Evolutionary conservation across 1,139 yeast genomes (phyloP).

Genomic region (Pichia cactophila): DNA sequence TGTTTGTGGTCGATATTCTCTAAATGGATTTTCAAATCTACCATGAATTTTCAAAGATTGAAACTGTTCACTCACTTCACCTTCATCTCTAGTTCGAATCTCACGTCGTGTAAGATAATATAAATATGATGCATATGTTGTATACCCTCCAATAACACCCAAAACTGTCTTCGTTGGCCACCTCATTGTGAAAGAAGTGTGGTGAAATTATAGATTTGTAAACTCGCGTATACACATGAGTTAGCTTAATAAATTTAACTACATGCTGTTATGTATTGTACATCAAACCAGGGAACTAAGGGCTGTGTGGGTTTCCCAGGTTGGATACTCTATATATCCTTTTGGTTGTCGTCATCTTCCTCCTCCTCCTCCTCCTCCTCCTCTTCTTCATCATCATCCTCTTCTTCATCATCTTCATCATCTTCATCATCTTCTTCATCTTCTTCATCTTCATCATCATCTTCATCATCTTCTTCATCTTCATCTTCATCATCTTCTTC

Average conservation of each 20-base stretch:
- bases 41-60: constrained; percentile 54
- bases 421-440: constrained; percentile 19
- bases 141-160: constrained; percentile 30
- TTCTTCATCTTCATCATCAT: constrained; percentile 14
- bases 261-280: no score
- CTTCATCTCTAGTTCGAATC: constrained; percentile 30
- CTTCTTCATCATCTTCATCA: background rate
- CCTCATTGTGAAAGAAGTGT: background rate
- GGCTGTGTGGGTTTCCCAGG: no score
- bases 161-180: background rate
- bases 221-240: no score
- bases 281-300: no score
- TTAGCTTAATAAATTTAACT: no score
- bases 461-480: constrained; percentile 21
- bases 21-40: constrained; percentile 81
- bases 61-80: constrained; percentile 25
- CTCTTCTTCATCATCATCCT: no score
- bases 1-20: constrained; percentile 87
- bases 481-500: constrained; percentile 22
- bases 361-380: no score
- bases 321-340: no score
- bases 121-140: constrained; percentile 46
- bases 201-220: no score
- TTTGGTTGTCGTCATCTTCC: no score
- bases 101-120: constrained; percentile 49